A percentile compares a stretch with the other conserved stretches of the same genome.
These are phyloP conservation scores for Suhomyces yuchorum DNA, from an alignment of 1,139 yeast species.

Conservation along the genomic window DNA sequence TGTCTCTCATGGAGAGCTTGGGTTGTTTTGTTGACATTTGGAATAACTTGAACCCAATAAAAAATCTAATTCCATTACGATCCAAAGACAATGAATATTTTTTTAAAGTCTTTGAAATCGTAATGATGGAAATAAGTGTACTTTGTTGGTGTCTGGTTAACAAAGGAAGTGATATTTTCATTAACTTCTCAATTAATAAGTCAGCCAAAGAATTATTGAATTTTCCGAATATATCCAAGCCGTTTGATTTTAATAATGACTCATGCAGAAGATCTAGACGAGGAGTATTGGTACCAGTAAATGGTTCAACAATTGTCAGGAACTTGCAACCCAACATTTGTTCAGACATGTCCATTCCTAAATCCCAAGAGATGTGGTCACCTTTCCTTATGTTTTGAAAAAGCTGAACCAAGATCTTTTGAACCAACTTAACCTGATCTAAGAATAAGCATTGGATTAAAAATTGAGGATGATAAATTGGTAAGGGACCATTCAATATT, in stretches of 20 bases:
- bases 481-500: slow-evolving; percentile 84
- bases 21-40: slow-evolving; percentile 47
- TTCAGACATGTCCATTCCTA: slow-evolving; percentile 30
- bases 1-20: slow-evolving; percentile 72
- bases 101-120: slow-evolving; percentile 59
- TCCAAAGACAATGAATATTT: slow-evolving; percentile 57
- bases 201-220: slow-evolving; percentile 52
- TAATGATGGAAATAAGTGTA: slow-evolving; percentile 70
- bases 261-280: slow-evolving; percentile 4
- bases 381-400: slow-evolving; percentile 51
- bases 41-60: slow-evolving; percentile 72
- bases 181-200: slow-evolving; percentile 59
- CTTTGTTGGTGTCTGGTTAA: slow-evolving; percentile 90
- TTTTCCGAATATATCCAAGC: slow-evolving; percentile 33
- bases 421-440: slow-evolving; percentile 59
- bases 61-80: slow-evolving; percentile 69
- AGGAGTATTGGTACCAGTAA: slow-evolving; percentile 11
- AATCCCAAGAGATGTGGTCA: slow-evolving; percentile 37
- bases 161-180: slow-evolving; percentile 70
- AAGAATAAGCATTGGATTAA: slow-evolving; percentile 75
- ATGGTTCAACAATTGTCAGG: slow-evolving; percentile 1
- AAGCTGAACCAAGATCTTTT: slow-evolving; percentile 57
- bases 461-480: slow-evolving; percentile 89
- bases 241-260: neutral
- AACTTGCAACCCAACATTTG: slow-evolving; percentile 17